Evolutionary conservation across 768 basidiomycete genomes (phyloP).

Genomic region (Suillus tomentosus): DNA sequence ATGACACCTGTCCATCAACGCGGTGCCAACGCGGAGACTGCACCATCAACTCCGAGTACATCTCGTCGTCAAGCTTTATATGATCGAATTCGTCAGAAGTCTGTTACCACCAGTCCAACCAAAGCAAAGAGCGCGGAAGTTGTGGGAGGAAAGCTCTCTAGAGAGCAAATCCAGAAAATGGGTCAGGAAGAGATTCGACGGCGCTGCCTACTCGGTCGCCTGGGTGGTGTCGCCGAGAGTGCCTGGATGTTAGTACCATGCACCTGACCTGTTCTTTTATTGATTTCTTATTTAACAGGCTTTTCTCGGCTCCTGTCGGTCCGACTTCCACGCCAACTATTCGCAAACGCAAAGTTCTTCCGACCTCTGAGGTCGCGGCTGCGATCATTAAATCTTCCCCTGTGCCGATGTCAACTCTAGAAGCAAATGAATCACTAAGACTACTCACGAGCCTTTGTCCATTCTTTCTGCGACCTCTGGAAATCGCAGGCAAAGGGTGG

Average conservation of each 20-base stretch:
- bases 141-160: conserved; percentile 51
- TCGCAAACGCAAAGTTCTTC: conserved; percentile 74
- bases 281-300: conserved; percentile 41
- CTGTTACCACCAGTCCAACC: conserved; percentile 66
- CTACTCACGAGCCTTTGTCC: conserved; percentile 73
- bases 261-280: not conserved
- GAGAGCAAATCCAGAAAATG: conserved; percentile 68
- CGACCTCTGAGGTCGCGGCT: conserved; percentile 61
- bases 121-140: conserved; percentile 48
- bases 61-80: conserved; percentile 80
- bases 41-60: conserved; percentile 68
- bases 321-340: conserved; percentile 53
- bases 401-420: conserved; percentile 75
- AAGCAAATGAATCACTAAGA: conserved; percentile 72
- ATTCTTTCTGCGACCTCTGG: conserved; percentile 72
- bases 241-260: conserved; percentile 73
- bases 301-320: conserved; percentile 68
- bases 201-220: conserved; percentile 73
- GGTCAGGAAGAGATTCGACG: conserved; percentile 79
- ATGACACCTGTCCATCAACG: conserved; percentile 69
- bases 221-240: conserved; percentile 82
- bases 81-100: conserved; percentile 76
- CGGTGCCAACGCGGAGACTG: conserved; percentile 54
- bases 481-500: conserved; percentile 59
- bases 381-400: conserved; percentile 81